phyloP scores from a whole-genome alignment of 495 filamentous ascomycete species.

The Cenococcum geophilum region DNA sequence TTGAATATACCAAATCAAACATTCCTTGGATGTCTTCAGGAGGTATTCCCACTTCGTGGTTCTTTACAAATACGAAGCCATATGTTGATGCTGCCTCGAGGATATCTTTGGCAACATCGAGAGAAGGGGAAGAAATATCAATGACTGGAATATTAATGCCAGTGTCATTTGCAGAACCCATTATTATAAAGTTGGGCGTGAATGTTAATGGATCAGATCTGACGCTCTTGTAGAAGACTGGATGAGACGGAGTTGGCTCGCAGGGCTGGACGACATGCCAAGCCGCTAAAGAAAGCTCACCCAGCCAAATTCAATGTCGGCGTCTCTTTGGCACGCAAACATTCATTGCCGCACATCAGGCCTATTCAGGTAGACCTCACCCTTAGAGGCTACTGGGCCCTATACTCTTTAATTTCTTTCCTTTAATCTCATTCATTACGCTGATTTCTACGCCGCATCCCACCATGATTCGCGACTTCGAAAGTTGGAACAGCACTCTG shows the following conservation, averaged over 20 bases:
- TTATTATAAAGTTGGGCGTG: slow-evolving; percentile 4
- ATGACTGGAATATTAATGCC: slow-evolving; percentile 64
- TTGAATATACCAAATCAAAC: slow-evolving; percentile 61
- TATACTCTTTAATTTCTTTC: background rate
- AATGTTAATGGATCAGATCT: too few species aligned
- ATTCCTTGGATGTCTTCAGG: slow-evolving; percentile 58
- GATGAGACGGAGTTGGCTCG: background rate
- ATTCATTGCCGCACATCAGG: background rate
- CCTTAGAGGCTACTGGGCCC: background rate
- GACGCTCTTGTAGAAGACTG: too few species aligned
- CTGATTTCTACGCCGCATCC: background rate
- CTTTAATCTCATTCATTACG: too few species aligned
- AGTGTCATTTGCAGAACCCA: slow-evolving; percentile 40
- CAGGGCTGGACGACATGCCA: background rate
- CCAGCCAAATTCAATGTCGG: background rate
- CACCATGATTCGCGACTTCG: slow-evolving; percentile 52
- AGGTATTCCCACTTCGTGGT: slow-evolving; percentile 58
- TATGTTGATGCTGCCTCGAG: slow-evolving; percentile 73
- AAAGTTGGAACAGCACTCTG: slow-evolving; percentile 50
- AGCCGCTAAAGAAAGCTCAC: background rate
- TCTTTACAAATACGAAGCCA: slow-evolving; percentile 86
- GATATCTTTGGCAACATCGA: slow-evolving; percentile 60
- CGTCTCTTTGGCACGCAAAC: background rate
- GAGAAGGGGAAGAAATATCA: slow-evolving; percentile 54
- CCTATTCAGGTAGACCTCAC: background rate